phyloP scores from a whole-genome alignment of 192 early-diverging fungal genomes.

The Mycoemilia scoparia region DNA sequence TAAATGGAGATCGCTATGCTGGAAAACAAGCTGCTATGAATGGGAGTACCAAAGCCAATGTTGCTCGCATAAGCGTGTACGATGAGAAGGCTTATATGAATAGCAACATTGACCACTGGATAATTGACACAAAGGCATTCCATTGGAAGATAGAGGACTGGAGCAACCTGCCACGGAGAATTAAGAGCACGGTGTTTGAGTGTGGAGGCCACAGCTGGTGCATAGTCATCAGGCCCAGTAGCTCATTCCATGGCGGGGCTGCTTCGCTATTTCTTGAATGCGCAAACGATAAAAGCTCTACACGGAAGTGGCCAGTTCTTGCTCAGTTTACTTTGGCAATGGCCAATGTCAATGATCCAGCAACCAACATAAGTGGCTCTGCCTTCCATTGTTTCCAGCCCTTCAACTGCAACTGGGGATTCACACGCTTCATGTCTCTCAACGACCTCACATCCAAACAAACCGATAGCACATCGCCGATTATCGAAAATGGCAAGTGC shows the following conservation, averaged over 20 bases:
- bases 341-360: slow-evolving; percentile 56
- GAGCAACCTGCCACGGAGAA: slow-evolving; percentile 23
- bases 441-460: slow-evolving; percentile 26
- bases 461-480: slow-evolving; percentile 26
- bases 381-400: slow-evolving; percentile 79
- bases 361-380: slow-evolving; percentile 37
- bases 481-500: slow-evolving; percentile 47
- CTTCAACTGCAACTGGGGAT: slow-evolving; percentile 90
- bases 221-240: slow-evolving; percentile 75
- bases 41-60: no score
- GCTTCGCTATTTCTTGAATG: slow-evolving; percentile 83
- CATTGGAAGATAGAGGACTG: slow-evolving; percentile 28
- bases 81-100: slow-evolving; percentile 18
- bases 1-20: no score
- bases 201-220: slow-evolving; percentile 42
- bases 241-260: slow-evolving; percentile 57
- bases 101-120: slow-evolving; percentile 26
- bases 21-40: no score
- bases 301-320: slow-evolving; percentile 60
- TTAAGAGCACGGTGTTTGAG: slow-evolving; percentile 24
- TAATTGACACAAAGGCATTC: slow-evolving; percentile 22
- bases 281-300: slow-evolving; percentile 42
- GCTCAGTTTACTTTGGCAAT: slow-evolving; percentile 74
- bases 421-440: slow-evolving; percentile 60
- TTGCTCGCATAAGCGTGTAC: slow-evolving; percentile 29